A percentile compares a stretch with the other conserved stretches of the same genome.
Conservation (phyloP, 148 eudicot genomes). For the Fagopyrum tataricum region DNA sequence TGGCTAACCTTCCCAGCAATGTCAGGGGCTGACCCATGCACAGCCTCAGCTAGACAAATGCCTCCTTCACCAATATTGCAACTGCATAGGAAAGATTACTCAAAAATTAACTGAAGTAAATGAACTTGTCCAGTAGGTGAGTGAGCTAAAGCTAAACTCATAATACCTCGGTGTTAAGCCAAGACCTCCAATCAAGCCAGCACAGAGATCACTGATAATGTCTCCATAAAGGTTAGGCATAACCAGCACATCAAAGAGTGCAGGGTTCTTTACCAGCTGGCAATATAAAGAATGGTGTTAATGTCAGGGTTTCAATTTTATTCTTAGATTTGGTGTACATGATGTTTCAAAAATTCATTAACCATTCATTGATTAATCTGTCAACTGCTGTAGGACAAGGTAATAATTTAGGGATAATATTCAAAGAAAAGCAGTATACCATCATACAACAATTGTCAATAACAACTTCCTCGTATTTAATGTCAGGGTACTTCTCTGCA, state of each 20-base stretch:
- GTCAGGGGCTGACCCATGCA: constrained; percentile 99
- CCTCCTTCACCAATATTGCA: constrained; percentile 98
- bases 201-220: constrained; percentile 95
- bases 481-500: constrained; percentile 95
- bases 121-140: not conserved
- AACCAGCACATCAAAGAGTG: constrained; percentile 89
- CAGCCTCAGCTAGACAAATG: constrained; percentile 97
- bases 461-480: constrained; percentile 86
- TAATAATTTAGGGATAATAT: not conserved
- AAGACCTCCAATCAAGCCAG: constrained; percentile 95
- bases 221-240: constrained; percentile 99
- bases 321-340: not conserved
- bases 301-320: not conserved
- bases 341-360: not conserved
- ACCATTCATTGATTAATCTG: not conserved
- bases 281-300: constrained; percentile 15
- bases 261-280: constrained; percentile 98
- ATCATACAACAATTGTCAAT: constrained; percentile 98
- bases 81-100: constrained; percentile 32
- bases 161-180: constrained; percentile 91
- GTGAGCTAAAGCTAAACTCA: not conserved
- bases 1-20: constrained; percentile 91
- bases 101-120: not conserved
- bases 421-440: constrained; percentile 33
- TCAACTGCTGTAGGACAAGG: not conserved